These are phyloP conservation scores for Polytrichum formosum DNA, from an alignment of 225 moss, liverwort and hornwort species.

Conservation along the genomic window DNA sequence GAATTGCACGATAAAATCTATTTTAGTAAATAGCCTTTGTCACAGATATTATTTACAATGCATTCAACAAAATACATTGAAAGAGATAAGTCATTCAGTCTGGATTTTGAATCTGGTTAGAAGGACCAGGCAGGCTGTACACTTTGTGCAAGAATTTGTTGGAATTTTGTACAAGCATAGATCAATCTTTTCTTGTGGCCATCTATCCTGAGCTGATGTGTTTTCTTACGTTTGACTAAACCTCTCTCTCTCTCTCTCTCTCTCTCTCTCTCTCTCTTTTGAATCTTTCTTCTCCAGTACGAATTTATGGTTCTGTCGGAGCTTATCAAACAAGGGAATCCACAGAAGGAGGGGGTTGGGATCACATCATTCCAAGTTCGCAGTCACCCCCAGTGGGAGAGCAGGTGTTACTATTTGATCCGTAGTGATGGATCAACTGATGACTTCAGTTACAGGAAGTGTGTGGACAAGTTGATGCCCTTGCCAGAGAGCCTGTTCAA, in stretches of 20 bases:
- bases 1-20: no score
- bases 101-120: no score
- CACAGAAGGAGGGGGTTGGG: slow-evolving; percentile 71
- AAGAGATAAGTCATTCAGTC: no score
- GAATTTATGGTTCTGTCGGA: slow-evolving; percentile 80
- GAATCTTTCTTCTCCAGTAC: slow-evolving; percentile 43
- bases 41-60: no score
- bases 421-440: slow-evolving; percentile 70
- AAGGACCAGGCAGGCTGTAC: not conserved
- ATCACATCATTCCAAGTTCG: slow-evolving; percentile 76
- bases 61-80: no score
- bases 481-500: slow-evolving; percentile 63
- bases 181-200: no score
- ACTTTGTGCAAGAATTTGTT: not conserved
- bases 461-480: slow-evolving; percentile 85
- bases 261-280: not conserved
- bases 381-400: slow-evolving; percentile 73
- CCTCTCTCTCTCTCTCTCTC: not conserved
- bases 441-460: slow-evolving; percentile 94
- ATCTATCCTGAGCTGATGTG: no score
- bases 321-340: slow-evolving; percentile 68
- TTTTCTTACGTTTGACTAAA: no score
- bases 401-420: slow-evolving; percentile 77
- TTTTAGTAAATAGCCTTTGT: no score
- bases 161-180: no score